Conservation (phyloP, 805 yeast species). For the Wickerhamiella qilinensis region DNA sequence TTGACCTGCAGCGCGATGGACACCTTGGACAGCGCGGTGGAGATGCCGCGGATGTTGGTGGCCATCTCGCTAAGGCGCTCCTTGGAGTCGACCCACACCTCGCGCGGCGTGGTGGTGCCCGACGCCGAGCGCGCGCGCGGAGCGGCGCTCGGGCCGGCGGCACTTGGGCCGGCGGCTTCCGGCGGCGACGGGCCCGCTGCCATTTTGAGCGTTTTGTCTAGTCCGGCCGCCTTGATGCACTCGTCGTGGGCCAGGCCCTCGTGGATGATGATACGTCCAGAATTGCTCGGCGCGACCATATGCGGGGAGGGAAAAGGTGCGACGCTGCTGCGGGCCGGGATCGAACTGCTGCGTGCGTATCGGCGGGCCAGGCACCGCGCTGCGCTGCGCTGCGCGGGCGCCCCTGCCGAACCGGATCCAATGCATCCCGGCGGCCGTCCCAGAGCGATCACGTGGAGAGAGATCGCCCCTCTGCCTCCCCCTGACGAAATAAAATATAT, state of each 20-base stretch:
- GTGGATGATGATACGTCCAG: slow-evolving; percentile 2
- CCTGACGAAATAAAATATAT: no score
- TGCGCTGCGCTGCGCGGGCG: no score
- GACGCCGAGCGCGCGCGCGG: slow-evolving; percentile 4
- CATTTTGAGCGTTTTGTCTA: not conserved
- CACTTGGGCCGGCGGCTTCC: not conserved
- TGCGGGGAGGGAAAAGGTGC: no score
- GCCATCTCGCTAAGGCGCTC: slow-evolving; percentile 18
- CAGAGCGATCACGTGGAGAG: no score
- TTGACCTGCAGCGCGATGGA: slow-evolving; percentile 14
- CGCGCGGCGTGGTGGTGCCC: slow-evolving; percentile 14
- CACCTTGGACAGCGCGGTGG: slow-evolving; percentile 15
- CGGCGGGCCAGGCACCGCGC: no score
- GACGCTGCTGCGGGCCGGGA: no score
- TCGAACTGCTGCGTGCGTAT: no score
- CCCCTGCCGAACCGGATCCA: no score
- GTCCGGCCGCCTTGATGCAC: not conserved
- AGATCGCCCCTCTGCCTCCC: no score
- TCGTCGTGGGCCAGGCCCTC: slow-evolving; percentile 1
- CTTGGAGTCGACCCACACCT: slow-evolving; percentile 17
- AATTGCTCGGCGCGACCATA: not conserved
- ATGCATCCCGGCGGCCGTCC: no score
- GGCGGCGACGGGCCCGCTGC: not conserved
- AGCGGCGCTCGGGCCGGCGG: not conserved
- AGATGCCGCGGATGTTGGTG: slow-evolving; percentile 17